A percentile compares a stretch with the other conserved stretches of the same genome.
Conservation (phyloP, 2,329 filamentous ascomycete genomes). For the Sordariomycetes sp. region DNA sequence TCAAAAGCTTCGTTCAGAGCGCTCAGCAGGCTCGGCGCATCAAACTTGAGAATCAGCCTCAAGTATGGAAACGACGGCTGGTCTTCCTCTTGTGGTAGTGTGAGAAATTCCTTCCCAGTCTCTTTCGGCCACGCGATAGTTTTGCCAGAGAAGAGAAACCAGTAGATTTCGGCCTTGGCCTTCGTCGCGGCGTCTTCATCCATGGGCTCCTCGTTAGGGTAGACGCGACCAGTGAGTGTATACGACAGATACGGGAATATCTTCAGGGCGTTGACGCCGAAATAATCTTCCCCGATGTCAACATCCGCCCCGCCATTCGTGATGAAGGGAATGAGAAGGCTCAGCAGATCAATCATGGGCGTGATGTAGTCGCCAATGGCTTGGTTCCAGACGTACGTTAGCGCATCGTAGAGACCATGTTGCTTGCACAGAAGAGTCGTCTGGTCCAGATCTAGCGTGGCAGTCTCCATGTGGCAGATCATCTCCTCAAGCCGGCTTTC, state of each 20-base stretch:
- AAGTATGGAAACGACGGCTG: constrained; percentile 82
- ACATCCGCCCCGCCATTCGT: constrained; percentile 44
- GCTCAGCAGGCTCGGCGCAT: constrained; percentile 87
- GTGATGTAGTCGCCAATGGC: constrained; percentile 84
- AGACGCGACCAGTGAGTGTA: constrained; percentile 79
- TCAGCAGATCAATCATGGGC: constrained; percentile 74
- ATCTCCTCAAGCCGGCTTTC: constrained; percentile 82
- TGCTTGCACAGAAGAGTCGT: constrained; percentile 85
- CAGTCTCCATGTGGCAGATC: constrained; percentile 84
- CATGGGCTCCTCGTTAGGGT: constrained; percentile 74
- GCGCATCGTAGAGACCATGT: constrained; percentile 84
- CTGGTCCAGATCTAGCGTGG: constrained; percentile 89
- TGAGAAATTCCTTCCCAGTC: constrained; percentile 50
- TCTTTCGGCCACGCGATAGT: constrained; percentile 66
- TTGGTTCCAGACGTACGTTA: constrained; percentile 95
- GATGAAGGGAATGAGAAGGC: constrained; percentile 54
- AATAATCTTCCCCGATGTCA: constrained; percentile 50
- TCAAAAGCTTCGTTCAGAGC: constrained; percentile 97
- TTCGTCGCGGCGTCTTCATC: constrained; percentile 60
- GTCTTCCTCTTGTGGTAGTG: constrained; percentile 41
- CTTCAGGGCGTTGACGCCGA: constrained; percentile 69
- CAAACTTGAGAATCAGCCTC: constrained; percentile 74
- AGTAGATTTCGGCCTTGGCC: constrained; percentile 84
- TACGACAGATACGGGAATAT: constrained; percentile 94
- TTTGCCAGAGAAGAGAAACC: constrained; percentile 85